Evolutionary conservation across 2,329 filamentous ascomycete genomes (phyloP), one percentile per base, ranked within the genome.

Genomic region (Fusarium chuoi): DNA sequence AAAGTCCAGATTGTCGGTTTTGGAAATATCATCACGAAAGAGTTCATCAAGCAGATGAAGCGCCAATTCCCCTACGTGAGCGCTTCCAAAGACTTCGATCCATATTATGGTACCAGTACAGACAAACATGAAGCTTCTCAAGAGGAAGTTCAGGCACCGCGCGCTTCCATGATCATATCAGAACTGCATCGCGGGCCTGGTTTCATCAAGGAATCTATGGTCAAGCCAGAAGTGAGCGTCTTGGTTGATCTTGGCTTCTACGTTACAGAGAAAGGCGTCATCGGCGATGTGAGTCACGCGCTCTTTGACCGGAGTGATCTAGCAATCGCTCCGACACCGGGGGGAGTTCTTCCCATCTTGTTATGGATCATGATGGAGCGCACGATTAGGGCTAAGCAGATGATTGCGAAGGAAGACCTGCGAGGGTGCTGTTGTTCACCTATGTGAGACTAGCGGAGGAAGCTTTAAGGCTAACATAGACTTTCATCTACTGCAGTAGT

Each of bases 61-160:
- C 28, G 8, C 6, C 3, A 33, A 5, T 51, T 51, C 7, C 46
- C 46, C 28, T 18, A 51, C 11, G 46, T 51, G 1, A 51, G 28
- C 28, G 46, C 11, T 0, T 51, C 46, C 2, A 51, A 18, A 51
- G 15, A 33, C 6, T 33, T 49, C 2, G 22, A 49, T 18, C 11
- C 6, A 14, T 5, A 11, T 3, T 2, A 49, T 7, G 46, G 33
- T 1, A 8, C 7, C 7, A 10, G 24, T 26, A 5, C 5, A 2
- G 28, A 6, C 6, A 24, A 24, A 2, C 7, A 18, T 1, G 22
- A 33, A 51, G 6, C 28, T 24, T 15, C 5, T 3, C 1, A 7
- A 0, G 11, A 33, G 46, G 22, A 14, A 18, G 4, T 18, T 0
- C 11, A 18, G 7, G 15, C 22, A 33, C 46, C 46, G 10, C 46